A percentile compares a stretch with the other conserved stretches of the same genome.
These are phyloP conservation scores for Bipolaris sorokiniana DNA, from an alignment of 2,329 filamentous ascomycete genomes.

Conservation along the genomic window DNA sequence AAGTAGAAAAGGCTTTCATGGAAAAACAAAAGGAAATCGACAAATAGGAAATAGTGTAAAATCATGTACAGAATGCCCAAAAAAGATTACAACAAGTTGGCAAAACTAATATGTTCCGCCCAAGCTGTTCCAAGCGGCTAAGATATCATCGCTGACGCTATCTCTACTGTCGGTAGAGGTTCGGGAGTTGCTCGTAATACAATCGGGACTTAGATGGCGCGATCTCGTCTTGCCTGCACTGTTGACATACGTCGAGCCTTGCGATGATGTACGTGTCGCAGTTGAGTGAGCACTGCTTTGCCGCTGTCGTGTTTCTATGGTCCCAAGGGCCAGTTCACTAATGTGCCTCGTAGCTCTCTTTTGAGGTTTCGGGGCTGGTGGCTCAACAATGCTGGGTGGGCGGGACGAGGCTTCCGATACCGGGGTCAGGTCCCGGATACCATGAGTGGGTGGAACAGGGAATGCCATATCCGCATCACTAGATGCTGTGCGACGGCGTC, in stretches of 20 bases:
- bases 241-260: conserved; percentile 14
- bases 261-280: conserved; percentile 25
- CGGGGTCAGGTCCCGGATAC: conserved; percentile 24
- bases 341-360: conserved; percentile 25
- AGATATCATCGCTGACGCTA: conserved; percentile 55
- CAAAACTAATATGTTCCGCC: conserved; percentile 45
- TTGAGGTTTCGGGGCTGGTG: conserved; percentile 18
- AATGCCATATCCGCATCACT: conserved; percentile 41
- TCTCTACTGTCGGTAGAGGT: conserved; percentile 28
- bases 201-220: conserved; percentile 29
- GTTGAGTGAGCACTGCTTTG: conserved; percentile 33
- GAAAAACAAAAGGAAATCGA: background rate
- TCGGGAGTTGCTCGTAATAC: conserved; percentile 30
- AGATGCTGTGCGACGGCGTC: conserved; percentile 45
- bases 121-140: conserved; percentile 56
- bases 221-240: conserved; percentile 20
- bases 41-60: background rate
- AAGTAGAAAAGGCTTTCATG: background rate
- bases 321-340: conserved; percentile 23
- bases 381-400: conserved; percentile 31
- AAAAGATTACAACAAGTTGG: background rate
- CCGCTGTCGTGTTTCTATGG: conserved; percentile 19
- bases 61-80: background rate
- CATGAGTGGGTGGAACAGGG: conserved; percentile 21
- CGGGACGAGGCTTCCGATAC: conserved; percentile 34